phyloP scores from a whole-genome alignment of 2,329 filamentous ascomycete genomes.

The Drechslerella stenobrocha region DNA sequence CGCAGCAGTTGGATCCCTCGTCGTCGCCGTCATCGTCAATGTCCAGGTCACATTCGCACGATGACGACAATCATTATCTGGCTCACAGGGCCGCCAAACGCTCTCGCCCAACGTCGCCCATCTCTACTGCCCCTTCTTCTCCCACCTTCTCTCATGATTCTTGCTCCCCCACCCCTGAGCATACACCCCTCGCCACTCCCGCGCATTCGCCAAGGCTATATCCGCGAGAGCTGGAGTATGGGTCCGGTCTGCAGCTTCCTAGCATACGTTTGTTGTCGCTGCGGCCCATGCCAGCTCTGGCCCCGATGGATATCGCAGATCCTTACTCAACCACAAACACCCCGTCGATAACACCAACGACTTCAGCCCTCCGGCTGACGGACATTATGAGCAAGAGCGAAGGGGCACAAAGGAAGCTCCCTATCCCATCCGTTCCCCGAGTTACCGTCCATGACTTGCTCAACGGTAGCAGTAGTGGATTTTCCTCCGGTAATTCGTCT shows the following conservation, averaged over 20 bases:
- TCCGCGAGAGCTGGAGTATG: conserved; percentile 62
- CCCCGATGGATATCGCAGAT: conserved; percentile 66
- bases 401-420: conserved; percentile 84
- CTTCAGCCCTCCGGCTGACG: conserved; percentile 75
- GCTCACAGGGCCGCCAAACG: conserved; percentile 77
- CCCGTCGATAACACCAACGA: conserved; percentile 38
- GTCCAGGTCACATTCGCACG: conserved; percentile 82
- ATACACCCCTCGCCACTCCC: conserved; percentile 96
- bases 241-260: conserved; percentile 76
- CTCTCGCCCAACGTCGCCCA: conserved; percentile 88
- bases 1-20: conserved; percentile 66
- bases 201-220: conserved; percentile 85
- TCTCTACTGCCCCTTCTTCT: conserved; percentile 92
- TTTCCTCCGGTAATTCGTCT: conserved; percentile 75
- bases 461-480: conserved; percentile 63
- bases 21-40: conserved; percentile 96
- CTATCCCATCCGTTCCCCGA: conserved; percentile 86
- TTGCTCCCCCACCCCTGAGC: conserved; percentile 89
- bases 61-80: conserved; percentile 76
- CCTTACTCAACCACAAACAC: conserved; percentile 51
- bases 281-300: conserved; percentile 67
- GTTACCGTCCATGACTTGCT: conserved; percentile 84
- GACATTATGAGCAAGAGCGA: conserved; percentile 92
- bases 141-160: conserved; percentile 97
- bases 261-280: conserved; percentile 75